Conservation (phyloP, 306 rosid species). For the Prunus campanulata region DNA sequence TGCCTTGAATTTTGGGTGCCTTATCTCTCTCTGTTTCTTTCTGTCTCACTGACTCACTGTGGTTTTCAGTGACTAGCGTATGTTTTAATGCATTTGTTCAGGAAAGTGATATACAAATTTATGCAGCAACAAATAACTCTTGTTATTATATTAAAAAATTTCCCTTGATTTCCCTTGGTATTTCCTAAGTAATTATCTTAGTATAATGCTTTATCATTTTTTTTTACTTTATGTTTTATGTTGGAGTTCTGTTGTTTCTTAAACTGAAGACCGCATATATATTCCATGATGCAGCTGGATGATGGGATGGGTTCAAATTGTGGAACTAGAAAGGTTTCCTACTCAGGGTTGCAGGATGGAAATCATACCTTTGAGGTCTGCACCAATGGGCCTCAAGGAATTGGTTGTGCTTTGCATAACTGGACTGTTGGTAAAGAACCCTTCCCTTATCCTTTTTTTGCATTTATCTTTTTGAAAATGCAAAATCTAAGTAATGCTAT, state of each 20-base stretch:
- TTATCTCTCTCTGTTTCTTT: not conserved
- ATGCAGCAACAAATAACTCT: too few species aligned
- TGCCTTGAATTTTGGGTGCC: not conserved
- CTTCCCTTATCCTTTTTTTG: slow-evolving; percentile 26
- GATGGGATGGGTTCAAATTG: slow-evolving; percentile 50
- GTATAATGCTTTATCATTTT: not conserved
- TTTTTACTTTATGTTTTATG: not conserved
- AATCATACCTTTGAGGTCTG: slow-evolving; percentile 73
- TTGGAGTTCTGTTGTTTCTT: not conserved
- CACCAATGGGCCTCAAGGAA: slow-evolving; percentile 43
- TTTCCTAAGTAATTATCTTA: not conserved
- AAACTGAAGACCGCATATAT: slow-evolving; percentile 1
- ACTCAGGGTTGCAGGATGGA: slow-evolving; percentile 69
- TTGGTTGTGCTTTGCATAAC: slow-evolving; percentile 58
- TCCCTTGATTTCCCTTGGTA: not conserved
- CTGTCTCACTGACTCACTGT: not conserved
- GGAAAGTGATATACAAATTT: too few species aligned
- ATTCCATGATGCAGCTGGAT: slow-evolving; percentile 61
- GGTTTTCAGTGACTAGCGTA: too few species aligned
- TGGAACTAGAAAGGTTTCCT: slow-evolving; percentile 41
- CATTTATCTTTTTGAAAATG: not conserved
- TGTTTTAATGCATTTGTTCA: too few species aligned
- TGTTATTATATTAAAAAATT: not conserved
- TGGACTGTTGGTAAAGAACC: slow-evolving; percentile 79
- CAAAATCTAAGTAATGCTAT: not conserved